Evolutionary conservation across 129 eudicot species (phyloP).

Genomic region (Centrapalus pauciflorus): DNA sequence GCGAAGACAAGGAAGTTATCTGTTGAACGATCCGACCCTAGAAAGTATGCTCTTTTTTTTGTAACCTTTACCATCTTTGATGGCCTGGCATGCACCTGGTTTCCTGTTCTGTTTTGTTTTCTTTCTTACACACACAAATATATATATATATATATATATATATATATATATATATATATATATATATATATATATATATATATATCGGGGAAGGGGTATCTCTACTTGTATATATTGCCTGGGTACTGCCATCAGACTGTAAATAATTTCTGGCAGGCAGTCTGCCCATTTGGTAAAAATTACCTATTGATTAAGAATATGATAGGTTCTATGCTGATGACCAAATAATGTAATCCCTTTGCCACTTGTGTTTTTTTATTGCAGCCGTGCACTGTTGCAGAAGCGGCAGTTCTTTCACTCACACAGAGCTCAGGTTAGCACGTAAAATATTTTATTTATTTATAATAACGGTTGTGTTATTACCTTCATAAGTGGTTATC

Average conservation of each 20-base stretch:
- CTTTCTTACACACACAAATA: too few relatives aligned
- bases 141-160: too few relatives aligned
- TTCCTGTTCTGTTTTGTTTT: background rate
- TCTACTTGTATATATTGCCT: background rate
- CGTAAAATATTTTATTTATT: constrained; percentile 2
- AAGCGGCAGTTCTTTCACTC: constrained; percentile 93
- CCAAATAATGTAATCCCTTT: constrained; percentile 5
- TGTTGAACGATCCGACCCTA: constrained; percentile 61
- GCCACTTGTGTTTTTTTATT: background rate
- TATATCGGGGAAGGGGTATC: background rate
- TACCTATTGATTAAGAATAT: background rate
- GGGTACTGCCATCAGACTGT: background rate
- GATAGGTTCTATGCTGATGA: background rate
- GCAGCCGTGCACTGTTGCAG: constrained; percentile 78
- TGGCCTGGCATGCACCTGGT: background rate
- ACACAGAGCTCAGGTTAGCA: constrained; percentile 91
- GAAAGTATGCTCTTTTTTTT: constrained; percentile 46
- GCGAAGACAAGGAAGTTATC: constrained; percentile 82
- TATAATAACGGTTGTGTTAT: background rate
- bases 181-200: too few relatives aligned
- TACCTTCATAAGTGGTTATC: background rate
- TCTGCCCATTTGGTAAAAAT: background rate
- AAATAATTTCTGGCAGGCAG: background rate
- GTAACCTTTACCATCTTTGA: background rate
- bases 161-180: too few relatives aligned